phyloP scores from a whole-genome alignment of 2,329 filamentous ascomycete species.

The Colletotrichum cordylinicola region DNA sequence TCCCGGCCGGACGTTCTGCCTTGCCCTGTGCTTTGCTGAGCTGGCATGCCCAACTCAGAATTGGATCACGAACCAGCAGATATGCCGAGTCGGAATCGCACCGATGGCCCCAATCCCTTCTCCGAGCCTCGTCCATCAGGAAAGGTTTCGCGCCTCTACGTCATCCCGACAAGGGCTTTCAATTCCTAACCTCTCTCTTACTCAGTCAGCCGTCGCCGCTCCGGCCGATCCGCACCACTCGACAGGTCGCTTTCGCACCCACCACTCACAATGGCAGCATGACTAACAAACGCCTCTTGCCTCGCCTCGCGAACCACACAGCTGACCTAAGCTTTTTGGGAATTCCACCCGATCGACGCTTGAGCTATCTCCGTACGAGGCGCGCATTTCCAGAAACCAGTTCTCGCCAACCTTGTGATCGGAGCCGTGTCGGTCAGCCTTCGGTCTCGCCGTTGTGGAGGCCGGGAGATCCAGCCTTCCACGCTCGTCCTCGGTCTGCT shows the following conservation, averaged over 20 bases:
- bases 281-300: conserved; percentile 8
- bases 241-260: conserved; percentile 1
- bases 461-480: not conserved
- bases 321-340: conserved; percentile 13
- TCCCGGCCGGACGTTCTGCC: not conserved
- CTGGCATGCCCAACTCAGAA: not conserved
- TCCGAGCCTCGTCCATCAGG: conserved; percentile 8
- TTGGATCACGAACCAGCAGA: not conserved
- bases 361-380: not conserved
- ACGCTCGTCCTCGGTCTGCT: not conserved
- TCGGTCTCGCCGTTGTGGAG: conserved; percentile 15
- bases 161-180: conserved; percentile 9
- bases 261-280: not conserved
- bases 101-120: not conserved
- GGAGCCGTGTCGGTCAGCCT: conserved; percentile 15
- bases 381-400: not conserved
- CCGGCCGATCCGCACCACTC: conserved; percentile 18
- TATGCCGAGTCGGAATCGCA: conserved; percentile 9
- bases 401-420: conserved; percentile 7
- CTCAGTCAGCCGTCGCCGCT: conserved; percentile 6
- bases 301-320: conserved; percentile 5
- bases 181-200: conserved; percentile 6
- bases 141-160: conserved; percentile 6
- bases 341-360: not conserved
- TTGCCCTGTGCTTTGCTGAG: conserved; percentile 8